phyloP scores from a whole-genome alignment of 202 grass and related monocot genomes.

The Saccharum hybrid region DNA sequence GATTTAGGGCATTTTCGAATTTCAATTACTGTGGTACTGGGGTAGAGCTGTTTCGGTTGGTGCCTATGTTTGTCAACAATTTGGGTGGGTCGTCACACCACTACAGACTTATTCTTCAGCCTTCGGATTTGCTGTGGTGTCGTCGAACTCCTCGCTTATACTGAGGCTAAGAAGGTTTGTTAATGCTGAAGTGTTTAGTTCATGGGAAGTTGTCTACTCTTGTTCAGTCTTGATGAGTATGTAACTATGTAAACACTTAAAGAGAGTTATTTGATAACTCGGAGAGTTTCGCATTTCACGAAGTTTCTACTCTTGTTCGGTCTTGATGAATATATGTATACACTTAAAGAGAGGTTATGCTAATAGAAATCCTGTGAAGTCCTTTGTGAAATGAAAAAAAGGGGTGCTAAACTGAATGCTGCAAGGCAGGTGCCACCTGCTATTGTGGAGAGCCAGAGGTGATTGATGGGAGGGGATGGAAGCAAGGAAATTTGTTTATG shows the following conservation, averaged over 20 bases:
- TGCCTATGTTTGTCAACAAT: not conserved
- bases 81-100: not conserved
- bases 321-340: not conserved
- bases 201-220: not conserved
- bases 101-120: not conserved
- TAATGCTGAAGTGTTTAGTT: not conserved
- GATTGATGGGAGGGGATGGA: too few relatives aligned
- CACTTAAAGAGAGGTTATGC: not conserved
- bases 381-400: not conserved
- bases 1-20: too few relatives aligned
- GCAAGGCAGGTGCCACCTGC: too few relatives aligned
- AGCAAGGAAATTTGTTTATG: too few relatives aligned
- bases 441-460: too few relatives aligned
- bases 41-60: too few relatives aligned
- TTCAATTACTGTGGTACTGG: too few relatives aligned
- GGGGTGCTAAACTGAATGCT: not conserved
- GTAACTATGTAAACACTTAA: too few relatives aligned
- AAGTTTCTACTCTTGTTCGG: not conserved
- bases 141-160: not conserved
- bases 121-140: not conserved
- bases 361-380: not conserved
- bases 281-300: not conserved
- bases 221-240: not conserved
- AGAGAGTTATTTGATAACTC: not conserved
- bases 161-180: not conserved